Conservation (phyloP, 495 filamentous ascomycete species). For the Talaromyces stipitatus region DNA sequence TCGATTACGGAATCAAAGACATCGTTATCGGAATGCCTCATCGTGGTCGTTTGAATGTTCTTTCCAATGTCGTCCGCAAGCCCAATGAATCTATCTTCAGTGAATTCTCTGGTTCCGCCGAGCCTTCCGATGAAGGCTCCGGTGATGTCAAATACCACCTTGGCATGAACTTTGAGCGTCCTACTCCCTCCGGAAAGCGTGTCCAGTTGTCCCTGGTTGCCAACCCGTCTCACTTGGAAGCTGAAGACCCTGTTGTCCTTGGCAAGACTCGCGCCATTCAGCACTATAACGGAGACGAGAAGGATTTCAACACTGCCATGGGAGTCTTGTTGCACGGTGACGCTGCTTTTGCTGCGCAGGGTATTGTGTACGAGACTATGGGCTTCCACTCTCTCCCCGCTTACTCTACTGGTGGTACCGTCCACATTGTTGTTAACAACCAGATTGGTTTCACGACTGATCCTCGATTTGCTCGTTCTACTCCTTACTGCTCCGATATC, state of each 20-base stretch:
- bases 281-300: conserved; percentile 97
- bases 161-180: conserved; percentile 99
- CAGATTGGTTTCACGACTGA: conserved; percentile 99
- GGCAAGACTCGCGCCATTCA: conserved; percentile 97
- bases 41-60: conserved; percentile 93
- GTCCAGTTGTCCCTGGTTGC: conserved; percentile 96
- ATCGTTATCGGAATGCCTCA: conserved; percentile 99
- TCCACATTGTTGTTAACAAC: conserved; percentile 98
- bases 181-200: conserved; percentile 95
- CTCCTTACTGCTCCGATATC: conserved; percentile 97
- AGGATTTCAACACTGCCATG: conserved; percentile 82
- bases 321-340: conserved; percentile 93
- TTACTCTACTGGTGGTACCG: conserved; percentile 95
- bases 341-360: conserved; percentile 92
- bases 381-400: conserved; percentile 91
- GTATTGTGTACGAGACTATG: conserved; percentile 96
- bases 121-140: conserved; percentile 89
- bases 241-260: conserved; percentile 94
- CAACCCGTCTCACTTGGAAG: conserved; percentile 97
- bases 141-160: conserved; percentile 99
- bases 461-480: conserved; percentile 92
- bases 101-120: conserved; percentile 86
- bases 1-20: conserved; percentile 97
- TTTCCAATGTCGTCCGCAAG: conserved; percentile 97
- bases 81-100: conserved; percentile 99